Evolutionary conservation across 192 early-diverging fungal species (phyloP).

Genomic region (Coemansia sp.): DNA sequence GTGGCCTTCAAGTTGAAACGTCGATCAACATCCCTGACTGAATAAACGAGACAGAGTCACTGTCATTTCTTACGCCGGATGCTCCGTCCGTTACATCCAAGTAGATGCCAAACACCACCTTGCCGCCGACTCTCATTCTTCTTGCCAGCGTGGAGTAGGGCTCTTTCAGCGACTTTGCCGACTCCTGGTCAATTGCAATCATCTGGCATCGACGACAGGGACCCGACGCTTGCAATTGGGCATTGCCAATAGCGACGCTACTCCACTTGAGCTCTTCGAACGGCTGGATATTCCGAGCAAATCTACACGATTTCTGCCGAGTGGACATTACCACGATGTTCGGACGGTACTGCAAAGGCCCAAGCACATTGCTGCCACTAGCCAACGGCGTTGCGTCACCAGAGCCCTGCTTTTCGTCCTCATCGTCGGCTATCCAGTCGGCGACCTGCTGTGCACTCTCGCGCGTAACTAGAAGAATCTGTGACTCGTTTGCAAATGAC

Average conservation of each 20-base stretch:
- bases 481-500: slow-evolving; percentile 71
- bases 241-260: background rate
- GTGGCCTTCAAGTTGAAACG: background rate
- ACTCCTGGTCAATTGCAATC: slow-evolving; percentile 69
- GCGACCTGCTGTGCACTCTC: slow-evolving; percentile 58
- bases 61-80: background rate
- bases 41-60: background rate
- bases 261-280: slow-evolving; percentile 71
- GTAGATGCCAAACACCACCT: slow-evolving; percentile 51
- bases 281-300: slow-evolving; percentile 31
- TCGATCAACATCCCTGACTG: background rate
- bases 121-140: slow-evolving; percentile 33
- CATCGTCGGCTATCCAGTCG: slow-evolving; percentile 52
- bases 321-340: slow-evolving; percentile 63
- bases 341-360: slow-evolving; percentile 59
- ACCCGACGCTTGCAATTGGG: slow-evolving; percentile 41
- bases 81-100: slow-evolving; percentile 8
- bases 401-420: slow-evolving; percentile 9
- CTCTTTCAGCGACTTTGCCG: slow-evolving; percentile 57
- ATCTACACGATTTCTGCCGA: slow-evolving; percentile 16
- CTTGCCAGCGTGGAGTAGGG: slow-evolving; percentile 60
- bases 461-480: slow-evolving; percentile 64
- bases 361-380: slow-evolving; percentile 1
- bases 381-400: background rate
- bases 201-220: slow-evolving; percentile 72